Evolutionary conservation across 208 protist species (phyloP), one percentile per base, ranked within the genome.

Genomic region (Acanthamoeba healyi): DNA sequence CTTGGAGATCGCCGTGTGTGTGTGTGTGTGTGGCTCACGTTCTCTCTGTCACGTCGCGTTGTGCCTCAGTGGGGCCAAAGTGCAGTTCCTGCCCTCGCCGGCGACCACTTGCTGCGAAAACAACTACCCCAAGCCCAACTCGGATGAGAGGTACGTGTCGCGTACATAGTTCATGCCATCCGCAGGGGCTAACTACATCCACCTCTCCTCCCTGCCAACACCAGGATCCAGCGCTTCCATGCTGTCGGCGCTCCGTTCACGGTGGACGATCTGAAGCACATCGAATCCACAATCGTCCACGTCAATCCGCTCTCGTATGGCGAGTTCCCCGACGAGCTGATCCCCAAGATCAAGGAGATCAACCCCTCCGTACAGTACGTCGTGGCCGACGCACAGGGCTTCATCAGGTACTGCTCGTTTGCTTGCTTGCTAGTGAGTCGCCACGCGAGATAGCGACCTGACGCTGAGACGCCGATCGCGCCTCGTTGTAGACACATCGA

Each of bases 311-410:
- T 91, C 4, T 91, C 56, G 5, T 91, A 72, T 36, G 84, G 84
- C 49, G 84, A 91, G 84, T 70, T 91, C n/a, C 84, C 84, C 9
- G 84, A 91, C 15, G 56, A 91, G 36, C 84, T 91, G 26, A 91
- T 91, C 29, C 84, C 84, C 26, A 51, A 58, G 19, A 86, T 86
- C 77, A 86, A 86, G 46, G n/a, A 86, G 42, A 42, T 86, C 42
- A 86, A 86, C 34, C 77, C 77, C n/a, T 14, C 44, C 44, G 77
- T 86, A 2, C 19, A 58, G 38, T 86, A 86, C n/a, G 26, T 86
- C 1, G 77, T 86, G 15, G 77, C 77, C 44, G 77, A 86, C 46
- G 77, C 77, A 7, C 77, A 86, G 77, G 77, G 77, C 29, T 86
- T 86, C 77, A 58, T 86, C 42, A 51, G 77, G 77, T 58, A 58